These are phyloP conservation scores for Tylopilus sp. DNA, from an alignment of 768 basidiomycete genomes.

Conservation along the genomic window DNA sequence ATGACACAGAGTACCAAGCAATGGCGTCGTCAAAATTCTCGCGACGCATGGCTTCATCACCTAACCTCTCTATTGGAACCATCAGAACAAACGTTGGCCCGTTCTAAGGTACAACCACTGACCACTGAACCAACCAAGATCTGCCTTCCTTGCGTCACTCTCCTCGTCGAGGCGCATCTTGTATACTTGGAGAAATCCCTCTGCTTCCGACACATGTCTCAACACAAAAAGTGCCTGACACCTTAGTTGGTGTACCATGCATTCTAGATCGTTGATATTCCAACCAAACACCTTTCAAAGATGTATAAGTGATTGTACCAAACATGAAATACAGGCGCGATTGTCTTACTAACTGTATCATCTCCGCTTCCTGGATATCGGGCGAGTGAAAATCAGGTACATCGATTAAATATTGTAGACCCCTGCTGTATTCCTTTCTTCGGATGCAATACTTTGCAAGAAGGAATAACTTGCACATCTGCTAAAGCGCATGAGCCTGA, in stretches of 20 bases:
- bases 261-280: conserved; percentile 1
- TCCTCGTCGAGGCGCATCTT: conserved; percentile 7
- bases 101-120: background rate
- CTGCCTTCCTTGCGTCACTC: background rate
- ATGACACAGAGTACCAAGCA: conserved; percentile 13
- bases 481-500: background rate
- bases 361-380: background rate
- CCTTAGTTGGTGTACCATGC: conserved; percentile 4
- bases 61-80: conserved; percentile 15
- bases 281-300: conserved; percentile 13
- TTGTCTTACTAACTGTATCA: conserved; percentile 2
- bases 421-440: background rate
- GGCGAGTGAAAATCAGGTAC: background rate
- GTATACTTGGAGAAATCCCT: background rate
- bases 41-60: conserved; percentile 2
- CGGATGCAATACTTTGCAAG: background rate
- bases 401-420: background rate
- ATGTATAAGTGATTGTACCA: background rate
- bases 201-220: background rate
- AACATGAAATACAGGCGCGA: background rate
- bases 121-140: conserved; percentile 13
- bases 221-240: conserved; percentile 7
- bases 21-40: conserved; percentile 1
- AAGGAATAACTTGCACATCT: background rate
- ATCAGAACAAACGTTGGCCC: no score